Evolutionary conservation across 2,329 filamentous ascomycete species (phyloP).

Genomic region (Tolypocladium sp.): DNA sequence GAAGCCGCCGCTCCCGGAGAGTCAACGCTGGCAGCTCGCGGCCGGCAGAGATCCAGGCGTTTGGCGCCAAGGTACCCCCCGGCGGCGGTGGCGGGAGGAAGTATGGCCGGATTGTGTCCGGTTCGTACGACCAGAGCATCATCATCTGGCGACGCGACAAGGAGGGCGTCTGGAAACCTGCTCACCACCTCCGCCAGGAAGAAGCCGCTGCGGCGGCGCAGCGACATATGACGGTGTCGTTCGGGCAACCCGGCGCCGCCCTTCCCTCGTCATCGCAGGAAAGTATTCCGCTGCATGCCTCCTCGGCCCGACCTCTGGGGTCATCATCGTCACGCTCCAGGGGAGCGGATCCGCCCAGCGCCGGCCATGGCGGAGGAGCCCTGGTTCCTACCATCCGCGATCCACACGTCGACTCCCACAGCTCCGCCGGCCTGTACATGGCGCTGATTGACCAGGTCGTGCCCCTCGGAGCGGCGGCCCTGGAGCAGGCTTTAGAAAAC

Average conservation of each 20-base stretch:
- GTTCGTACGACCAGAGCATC: slow-evolving; percentile 91
- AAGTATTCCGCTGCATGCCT: not conserved
- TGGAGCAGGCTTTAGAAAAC: slow-evolving; percentile 34
- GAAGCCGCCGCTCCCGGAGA: slow-evolving; percentile 27
- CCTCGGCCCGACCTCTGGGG: not conserved
- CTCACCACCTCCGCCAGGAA: slow-evolving; percentile 67
- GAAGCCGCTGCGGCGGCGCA: slow-evolving; percentile 50
- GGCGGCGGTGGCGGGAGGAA: slow-evolving; percentile 83
- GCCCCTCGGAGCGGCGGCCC: slow-evolving; percentile 35
- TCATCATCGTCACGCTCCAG: not conserved
- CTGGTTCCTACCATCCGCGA: not conserved
- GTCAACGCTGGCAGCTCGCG: slow-evolving; percentile 65
- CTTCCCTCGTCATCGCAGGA: not conserved
- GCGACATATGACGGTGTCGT: slow-evolving; percentile 10
- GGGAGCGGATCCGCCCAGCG: not conserved
- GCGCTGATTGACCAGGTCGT: slow-evolving; percentile 45
- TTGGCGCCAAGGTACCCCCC: slow-evolving; percentile 80
- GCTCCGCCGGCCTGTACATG: slow-evolving; percentile 31
- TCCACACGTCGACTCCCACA: not conserved
- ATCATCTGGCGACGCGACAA: slow-evolving; percentile 88
- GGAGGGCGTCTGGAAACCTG: slow-evolving; percentile 75
- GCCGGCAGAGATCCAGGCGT: slow-evolving; percentile 67
- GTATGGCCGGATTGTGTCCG: slow-evolving; percentile 92
- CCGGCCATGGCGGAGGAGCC: not conserved
- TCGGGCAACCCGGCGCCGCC: not conserved